Evolutionary conservation across 1,139 yeast genomes (phyloP).

Genomic region (Candida sanyaensis): DNA sequence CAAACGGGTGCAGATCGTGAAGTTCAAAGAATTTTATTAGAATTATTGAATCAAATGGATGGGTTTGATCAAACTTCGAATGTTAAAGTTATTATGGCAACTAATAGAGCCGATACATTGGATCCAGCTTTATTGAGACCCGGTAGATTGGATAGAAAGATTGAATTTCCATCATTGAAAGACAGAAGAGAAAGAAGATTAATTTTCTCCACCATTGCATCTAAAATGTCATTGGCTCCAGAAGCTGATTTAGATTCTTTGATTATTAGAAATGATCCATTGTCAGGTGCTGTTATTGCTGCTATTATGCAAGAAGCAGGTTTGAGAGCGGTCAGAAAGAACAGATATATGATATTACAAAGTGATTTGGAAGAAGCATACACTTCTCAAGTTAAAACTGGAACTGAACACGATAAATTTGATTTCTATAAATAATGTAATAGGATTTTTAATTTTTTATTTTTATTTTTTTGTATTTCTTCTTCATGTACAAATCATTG

Average conservation of each 20-base stretch:
- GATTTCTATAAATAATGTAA: conserved; percentile 81
- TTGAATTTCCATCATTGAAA: conserved; percentile 92
- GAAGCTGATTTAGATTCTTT: conserved; percentile 95
- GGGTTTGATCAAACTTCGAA: conserved; percentile 96
- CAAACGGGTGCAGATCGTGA: conserved; percentile 99
- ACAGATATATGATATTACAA: conserved; percentile 94
- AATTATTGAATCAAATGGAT: conserved; percentile 97
- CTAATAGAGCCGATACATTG: conserved; percentile 95
- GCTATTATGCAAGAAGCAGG: conserved; percentile 99
- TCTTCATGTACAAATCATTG: neutral
- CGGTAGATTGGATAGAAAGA: conserved; percentile 97
- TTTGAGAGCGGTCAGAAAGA: conserved; percentile 95
- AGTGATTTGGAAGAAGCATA: conserved; percentile 97
- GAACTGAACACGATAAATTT: conserved; percentile 93
- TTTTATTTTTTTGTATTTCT: neutral
- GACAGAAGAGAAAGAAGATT: conserved; percentile 98
- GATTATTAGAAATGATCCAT: conserved; percentile 92
- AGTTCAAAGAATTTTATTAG: conserved; percentile 96
- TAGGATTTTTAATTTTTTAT: neutral
- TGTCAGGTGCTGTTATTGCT: conserved; percentile 97
- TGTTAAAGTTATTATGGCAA: conserved; percentile 98
- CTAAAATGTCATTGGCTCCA: conserved; percentile 96
- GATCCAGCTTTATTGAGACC: conserved; percentile 98
- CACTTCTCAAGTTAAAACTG: conserved; percentile 93
- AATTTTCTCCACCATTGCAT: conserved; percentile 94